Evolutionary conservation across 2,329 filamentous ascomycete genomes (phyloP).

Genomic region (Aureobasidium sp.): DNA sequence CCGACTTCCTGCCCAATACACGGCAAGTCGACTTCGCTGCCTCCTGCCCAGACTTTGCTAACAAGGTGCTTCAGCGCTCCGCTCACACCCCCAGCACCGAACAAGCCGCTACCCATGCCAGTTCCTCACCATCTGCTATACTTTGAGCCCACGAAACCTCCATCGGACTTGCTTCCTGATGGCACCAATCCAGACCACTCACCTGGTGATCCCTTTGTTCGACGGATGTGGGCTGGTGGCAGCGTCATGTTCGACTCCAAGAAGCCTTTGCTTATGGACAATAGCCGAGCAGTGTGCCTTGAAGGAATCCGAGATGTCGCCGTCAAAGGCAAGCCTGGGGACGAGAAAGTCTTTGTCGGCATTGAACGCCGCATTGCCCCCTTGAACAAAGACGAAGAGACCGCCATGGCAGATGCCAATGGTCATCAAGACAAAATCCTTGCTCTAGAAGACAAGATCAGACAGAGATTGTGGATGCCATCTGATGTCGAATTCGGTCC

Average conservation of each 20-base stretch:
- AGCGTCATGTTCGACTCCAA: conserved; percentile 49
- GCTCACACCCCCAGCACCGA: conserved; percentile 28
- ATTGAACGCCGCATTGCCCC: conserved; percentile 48
- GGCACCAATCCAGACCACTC: conserved; percentile 76
- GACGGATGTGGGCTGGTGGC: conserved; percentile 87
- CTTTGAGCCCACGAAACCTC: conserved; percentile 65
- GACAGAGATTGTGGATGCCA: conserved; percentile 38
- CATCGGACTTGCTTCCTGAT: conserved; percentile 63
- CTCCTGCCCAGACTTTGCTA: neutral
- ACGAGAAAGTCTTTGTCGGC: conserved; percentile 54
- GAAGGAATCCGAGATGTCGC: conserved; percentile 43
- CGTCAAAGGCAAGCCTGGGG: conserved; percentile 44
- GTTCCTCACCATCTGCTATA: conserved; percentile 78
- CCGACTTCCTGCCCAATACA: conserved; percentile 44
- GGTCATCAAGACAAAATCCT: conserved; percentile 1
- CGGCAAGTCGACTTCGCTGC: conserved; percentile 15
- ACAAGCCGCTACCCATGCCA: conserved; percentile 39
- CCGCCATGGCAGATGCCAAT: conserved; percentile 24
- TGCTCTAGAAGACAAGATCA: conserved; percentile 28
- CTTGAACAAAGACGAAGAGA: conserved; percentile 25
- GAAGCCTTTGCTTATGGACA: conserved; percentile 28
- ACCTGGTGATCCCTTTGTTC: conserved; percentile 63
- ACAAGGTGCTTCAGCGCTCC: conserved; percentile 19
- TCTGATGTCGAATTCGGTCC: conserved; percentile 37
- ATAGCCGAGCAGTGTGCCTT: conserved; percentile 36